Base-by-base conservation (phyloP, 2,329 filamentous ascomycete genomes). In the Chaetomium strumarium region DNA sequence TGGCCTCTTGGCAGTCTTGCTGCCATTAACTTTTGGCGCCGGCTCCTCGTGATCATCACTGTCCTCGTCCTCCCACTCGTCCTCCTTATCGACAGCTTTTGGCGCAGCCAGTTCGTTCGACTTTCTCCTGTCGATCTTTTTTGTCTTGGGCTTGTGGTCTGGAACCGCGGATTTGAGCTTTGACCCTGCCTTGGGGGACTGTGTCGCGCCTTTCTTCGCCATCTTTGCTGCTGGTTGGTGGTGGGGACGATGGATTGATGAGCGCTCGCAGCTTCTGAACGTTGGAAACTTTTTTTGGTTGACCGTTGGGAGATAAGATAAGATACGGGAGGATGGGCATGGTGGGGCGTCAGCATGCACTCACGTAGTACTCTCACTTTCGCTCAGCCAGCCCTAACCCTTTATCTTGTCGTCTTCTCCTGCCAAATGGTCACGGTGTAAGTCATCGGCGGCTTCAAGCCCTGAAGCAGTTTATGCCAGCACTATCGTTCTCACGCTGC, bases 61-160 rank as follows among this genome's bases (percentile, higher is more conserved):
- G 34, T 37, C 70, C 0, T 71, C 67, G 30, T 72, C 70, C 31
- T 71, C 72, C 52, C 68, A 70, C 38, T 71, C 69, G n/a, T 70
- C 68, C 33, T 70, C 65, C 1, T 63, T 62, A 5, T 63, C 59
- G 13, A 64, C 63, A 29, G 54, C 41, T 44, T 64, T 58, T 30
- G 57, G 53, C 19, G 55, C 56, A 9, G 58, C 58, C 13, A 60
- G 62, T 55, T 63, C 60, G 30, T 56, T 65, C 48, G 46, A 46
- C 48, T 57, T 57, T 44, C 47, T 59, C 49, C 36, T 52, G 52
- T 29, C 44, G 49, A 45, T 36, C 38, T 59, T 53, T 39, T 55
- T 43, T 44, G 55, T 53, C 24, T 51, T 51, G 31, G 50, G 20
- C 38, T 54, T 55, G 45, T n/a, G 45, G 46, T 39, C 19, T 30